Conservation (phyloP, 441 rosid genomes). For the Metrosideros polymorpha region DNA sequence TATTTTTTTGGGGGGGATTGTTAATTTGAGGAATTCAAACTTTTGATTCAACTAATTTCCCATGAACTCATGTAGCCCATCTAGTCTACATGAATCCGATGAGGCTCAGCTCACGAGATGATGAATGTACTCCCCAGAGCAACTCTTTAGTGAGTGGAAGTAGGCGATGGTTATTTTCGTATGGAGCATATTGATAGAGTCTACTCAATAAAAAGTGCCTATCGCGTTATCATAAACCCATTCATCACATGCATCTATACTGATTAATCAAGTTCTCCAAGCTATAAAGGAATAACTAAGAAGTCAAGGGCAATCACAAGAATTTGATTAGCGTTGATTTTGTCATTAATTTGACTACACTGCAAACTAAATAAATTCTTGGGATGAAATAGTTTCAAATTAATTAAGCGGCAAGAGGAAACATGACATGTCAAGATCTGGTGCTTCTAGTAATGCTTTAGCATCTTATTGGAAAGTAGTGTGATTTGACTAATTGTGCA, state of each 20-base stretch:
- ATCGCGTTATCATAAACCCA: neutral
- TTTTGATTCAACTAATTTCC: neutral
- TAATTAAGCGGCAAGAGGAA: neutral
- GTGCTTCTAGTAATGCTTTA: neutral
- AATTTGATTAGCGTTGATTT: neutral
- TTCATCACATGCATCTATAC: neutral
- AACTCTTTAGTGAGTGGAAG: neutral
- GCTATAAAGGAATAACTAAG: neutral
- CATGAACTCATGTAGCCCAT: neutral
- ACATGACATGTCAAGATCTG: neutral
- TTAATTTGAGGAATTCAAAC: neutral
- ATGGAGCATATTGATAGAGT: neutral
- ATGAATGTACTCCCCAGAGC: neutral
- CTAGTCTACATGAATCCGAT: neutral
- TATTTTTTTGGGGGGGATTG: too few relatives aligned
- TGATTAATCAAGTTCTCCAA: neutral
- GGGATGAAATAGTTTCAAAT: neutral
- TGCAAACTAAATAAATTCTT: neutral
- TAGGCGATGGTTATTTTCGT: neutral
- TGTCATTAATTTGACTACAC: neutral
- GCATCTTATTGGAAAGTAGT: neutral
- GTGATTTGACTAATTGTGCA: neutral
- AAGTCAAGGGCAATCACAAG: neutral
- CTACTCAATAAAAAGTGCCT: neutral
- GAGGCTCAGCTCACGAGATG: neutral